Evolutionary conservation across 2,329 filamentous ascomycete species (phyloP), one percentile per base, ranked within the genome.

Genomic region (Erysiphe pulchra): DNA sequence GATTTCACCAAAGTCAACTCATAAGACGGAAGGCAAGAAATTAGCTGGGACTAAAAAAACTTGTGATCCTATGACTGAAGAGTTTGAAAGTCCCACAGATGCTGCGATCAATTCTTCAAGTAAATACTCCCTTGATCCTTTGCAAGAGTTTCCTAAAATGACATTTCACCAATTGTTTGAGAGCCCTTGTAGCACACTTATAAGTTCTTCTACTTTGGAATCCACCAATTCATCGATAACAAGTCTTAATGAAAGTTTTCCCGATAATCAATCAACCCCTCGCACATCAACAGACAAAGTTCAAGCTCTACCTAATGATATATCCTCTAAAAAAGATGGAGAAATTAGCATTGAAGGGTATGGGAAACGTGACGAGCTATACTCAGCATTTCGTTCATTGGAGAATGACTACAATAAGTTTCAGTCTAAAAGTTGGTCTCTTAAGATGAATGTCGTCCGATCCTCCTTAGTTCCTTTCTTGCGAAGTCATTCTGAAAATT

Each of bases 401-500:
- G 78, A 82, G 51, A 72, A 67, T 34, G 77, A 81, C 56, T 76
- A 69, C 54, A 68, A 75, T 53, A 80, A 79, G 67, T 74, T 81
- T 53, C 69, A 77, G 54, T 67, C 72, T 43, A 80, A 80, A 57
- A 74, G 75, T 18, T 75, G 69, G 53, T 67, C 75, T 2, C 61
- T 80, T 47, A 81, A 80, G 59, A 73, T 73, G 8, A 80, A 78
- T 54, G 71, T 81, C 20, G 70, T 82, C 49, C 69, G 77, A 31
- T 65, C 68, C 8, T 66, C 69, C 9, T 63, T 83, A 4, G 59
- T 82, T 16, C 75, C 77, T 2, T 80, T 81, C 53, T 63, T 83
- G 33, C 64, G 68, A 50, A 70, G 68, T 37, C 71, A 78, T 56
- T 65, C 68, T 33, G 56, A 66, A 9, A 73, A 77, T 52, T 61